phyloP scores from a whole-genome alignment of 169 alveolate genomes.

The Plasmodium knowlesi region DNA sequence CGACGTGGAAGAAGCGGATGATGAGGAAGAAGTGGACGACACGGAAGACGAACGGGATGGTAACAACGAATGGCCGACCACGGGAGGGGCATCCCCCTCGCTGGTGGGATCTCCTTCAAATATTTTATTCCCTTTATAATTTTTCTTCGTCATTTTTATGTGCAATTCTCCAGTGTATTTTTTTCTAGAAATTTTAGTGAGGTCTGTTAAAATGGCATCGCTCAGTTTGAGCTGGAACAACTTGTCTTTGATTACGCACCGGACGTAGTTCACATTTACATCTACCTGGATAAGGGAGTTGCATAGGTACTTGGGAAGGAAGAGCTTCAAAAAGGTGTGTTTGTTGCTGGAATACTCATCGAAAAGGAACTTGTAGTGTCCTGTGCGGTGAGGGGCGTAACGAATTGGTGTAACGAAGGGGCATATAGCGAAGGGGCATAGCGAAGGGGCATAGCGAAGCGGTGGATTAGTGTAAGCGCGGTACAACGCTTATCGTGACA shows the following conservation, averaged over 20 bases:
- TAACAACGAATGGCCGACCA: background rate
- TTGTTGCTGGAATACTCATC: constrained; percentile 78
- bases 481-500: background rate
- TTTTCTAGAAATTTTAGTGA: constrained; percentile 57
- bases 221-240: constrained; percentile 86
- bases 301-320: constrained; percentile 88
- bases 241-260: constrained; percentile 89
- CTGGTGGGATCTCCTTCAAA: constrained; percentile 25
- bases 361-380: constrained; percentile 72
- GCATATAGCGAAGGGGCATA: background rate
- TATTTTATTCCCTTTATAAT: constrained; percentile 66
- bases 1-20: constrained; percentile 6
- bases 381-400: background rate
- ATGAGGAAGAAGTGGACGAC: background rate
- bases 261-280: constrained; percentile 88
- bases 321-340: constrained; percentile 81
- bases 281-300: constrained; percentile 87
- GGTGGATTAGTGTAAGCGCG: constrained; percentile 2
- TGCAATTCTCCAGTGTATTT: constrained; percentile 73
- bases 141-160: constrained; percentile 67
- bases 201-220: constrained; percentile 66
- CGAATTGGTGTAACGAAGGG: constrained; percentile 67
- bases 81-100: constrained; percentile 2
- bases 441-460: constrained; percentile 63
- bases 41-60: background rate